Percentiles rank a stretch among this genome's conserved stretches.
Conservation (phyloP, 495 filamentous ascomycete genomes). For the Bathelium albidoporum region DNA sequence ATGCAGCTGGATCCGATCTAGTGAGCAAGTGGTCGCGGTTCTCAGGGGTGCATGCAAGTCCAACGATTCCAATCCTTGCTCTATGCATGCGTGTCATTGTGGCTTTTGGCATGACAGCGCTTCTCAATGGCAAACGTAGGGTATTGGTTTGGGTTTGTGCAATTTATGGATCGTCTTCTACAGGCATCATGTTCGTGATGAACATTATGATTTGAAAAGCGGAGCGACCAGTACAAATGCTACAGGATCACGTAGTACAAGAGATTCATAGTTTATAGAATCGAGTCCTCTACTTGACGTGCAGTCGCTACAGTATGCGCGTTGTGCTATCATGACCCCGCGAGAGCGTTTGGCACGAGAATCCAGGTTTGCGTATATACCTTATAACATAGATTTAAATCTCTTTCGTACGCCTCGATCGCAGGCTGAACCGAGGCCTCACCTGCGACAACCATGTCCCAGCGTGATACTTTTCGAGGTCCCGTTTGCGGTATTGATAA, state of each 20-base stretch:
- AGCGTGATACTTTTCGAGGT: not conserved
- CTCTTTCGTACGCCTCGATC: too few species aligned
- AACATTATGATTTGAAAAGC: constrained; percentile 2
- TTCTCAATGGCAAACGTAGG: not conserved
- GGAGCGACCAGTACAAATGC: not conserved
- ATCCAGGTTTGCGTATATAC: too few species aligned
- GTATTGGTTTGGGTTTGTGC: constrained; percentile 5
- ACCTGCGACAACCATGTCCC: not conserved
- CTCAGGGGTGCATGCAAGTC: not conserved
- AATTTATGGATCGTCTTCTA: constrained; percentile 5
- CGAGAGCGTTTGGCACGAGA: too few species aligned
- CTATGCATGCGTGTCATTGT: constrained; percentile 3
- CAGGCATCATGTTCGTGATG: not conserved
- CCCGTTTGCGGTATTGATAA: not conserved
- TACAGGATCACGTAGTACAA: not conserved
- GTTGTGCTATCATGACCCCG: too few species aligned
- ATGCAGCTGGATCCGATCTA: not conserved
- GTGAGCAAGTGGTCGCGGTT: not conserved
- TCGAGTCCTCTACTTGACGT: not conserved
- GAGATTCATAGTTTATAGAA: not conserved
- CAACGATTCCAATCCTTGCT: constrained; percentile 1
- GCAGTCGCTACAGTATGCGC: not conserved
- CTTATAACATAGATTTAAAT: too few species aligned
- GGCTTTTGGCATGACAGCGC: constrained; percentile 2
- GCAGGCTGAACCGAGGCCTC: too few species aligned